phyloP scores from a whole-genome alignment of 2,329 filamentous ascomycete species.

The Penicillium vulpinum region DNA sequence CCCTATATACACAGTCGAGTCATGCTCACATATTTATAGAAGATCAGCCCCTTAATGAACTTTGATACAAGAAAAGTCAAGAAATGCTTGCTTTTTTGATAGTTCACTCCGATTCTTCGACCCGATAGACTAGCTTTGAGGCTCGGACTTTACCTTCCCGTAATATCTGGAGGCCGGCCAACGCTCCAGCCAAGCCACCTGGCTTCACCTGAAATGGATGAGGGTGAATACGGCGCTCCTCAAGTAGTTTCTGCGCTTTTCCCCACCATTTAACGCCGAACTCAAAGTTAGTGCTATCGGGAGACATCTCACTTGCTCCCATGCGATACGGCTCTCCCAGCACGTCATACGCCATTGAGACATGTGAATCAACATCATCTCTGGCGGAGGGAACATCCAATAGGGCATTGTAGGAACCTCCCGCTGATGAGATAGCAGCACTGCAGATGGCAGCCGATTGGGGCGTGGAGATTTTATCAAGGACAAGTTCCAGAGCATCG shows the following conservation, averaged over 20 bases:
- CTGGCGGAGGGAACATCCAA: constrained; percentile 17
- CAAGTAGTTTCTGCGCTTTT: constrained; percentile 14
- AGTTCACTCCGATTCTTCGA: constrained; percentile 7
- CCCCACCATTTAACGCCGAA: constrained; percentile 19
- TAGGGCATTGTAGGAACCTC: constrained; percentile 22
- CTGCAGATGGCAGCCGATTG: constrained; percentile 22
- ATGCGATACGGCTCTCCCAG: constrained; percentile 23
- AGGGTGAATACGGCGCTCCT: constrained; percentile 15
- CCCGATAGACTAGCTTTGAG: constrained; percentile 24
- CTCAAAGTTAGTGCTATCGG: constrained; percentile 9
- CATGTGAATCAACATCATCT: constrained; percentile 21
- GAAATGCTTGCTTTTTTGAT: background rate
- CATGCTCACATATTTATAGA: background rate
- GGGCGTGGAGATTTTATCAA: constrained; percentile 24
- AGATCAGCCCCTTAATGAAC: too few relatives aligned
- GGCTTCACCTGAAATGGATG: constrained; percentile 19
- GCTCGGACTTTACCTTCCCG: constrained; percentile 23
- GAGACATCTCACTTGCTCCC: constrained; percentile 7
- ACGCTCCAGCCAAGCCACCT: constrained; percentile 18
- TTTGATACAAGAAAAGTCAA: background rate
- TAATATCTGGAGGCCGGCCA: constrained; percentile 20
- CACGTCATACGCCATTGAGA: constrained; percentile 23
- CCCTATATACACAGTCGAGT: background rate
- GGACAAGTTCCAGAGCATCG: constrained; percentile 20
- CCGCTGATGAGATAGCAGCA: constrained; percentile 18